phyloP scores from a whole-genome alignment of 169 alveolate genomes.

The Plasmodium gaboni region DNA sequence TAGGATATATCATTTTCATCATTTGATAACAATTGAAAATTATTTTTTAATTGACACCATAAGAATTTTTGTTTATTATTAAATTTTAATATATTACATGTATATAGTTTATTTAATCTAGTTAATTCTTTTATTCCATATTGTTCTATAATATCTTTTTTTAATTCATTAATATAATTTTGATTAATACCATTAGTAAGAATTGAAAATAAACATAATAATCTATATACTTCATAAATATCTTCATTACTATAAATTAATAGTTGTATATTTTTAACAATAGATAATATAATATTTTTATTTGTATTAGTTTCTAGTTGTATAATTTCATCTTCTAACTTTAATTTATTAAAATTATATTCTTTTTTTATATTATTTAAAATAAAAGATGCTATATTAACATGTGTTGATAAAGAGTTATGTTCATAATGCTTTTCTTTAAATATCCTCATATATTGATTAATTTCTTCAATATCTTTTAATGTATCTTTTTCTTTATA shows the following conservation, averaged over 20 bases:
- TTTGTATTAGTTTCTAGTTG: constrained; percentile 76
- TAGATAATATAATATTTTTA: constrained; percentile 74
- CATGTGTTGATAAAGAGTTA: constrained; percentile 90
- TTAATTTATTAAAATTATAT: constrained; percentile 80
- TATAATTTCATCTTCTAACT: constrained; percentile 88
- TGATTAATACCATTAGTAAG: constrained; percentile 79
- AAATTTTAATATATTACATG: constrained; percentile 40
- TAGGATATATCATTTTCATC: constrained; percentile 80
- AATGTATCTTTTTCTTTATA: constrained; percentile 88
- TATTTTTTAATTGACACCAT: constrained; percentile 79
- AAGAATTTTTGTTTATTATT: constrained; percentile 50
- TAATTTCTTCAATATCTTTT: constrained; percentile 88
- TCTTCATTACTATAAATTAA: constrained; percentile 79
- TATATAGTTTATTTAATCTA: constrained; percentile 65
- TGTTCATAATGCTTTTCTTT: constrained; percentile 91
- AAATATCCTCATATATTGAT: constrained; percentile 88
- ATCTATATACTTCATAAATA: constrained; percentile 76
- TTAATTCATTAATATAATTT: constrained; percentile 77
- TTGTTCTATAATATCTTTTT: constrained; percentile 80
- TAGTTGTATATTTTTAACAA: constrained; percentile 73
- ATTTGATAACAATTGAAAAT: constrained; percentile 81
- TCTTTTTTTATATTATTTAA: constrained; percentile 83
- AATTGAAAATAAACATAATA: constrained; percentile 77
- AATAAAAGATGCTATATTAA: constrained; percentile 89
- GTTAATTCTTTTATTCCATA: constrained; percentile 81